Percentiles rank a stretch among this genome's conserved stretches.
Evolutionary conservation across 2,329 filamentous ascomycete genomes (phyloP).

Genomic region (Fusarium sp.): DNA sequence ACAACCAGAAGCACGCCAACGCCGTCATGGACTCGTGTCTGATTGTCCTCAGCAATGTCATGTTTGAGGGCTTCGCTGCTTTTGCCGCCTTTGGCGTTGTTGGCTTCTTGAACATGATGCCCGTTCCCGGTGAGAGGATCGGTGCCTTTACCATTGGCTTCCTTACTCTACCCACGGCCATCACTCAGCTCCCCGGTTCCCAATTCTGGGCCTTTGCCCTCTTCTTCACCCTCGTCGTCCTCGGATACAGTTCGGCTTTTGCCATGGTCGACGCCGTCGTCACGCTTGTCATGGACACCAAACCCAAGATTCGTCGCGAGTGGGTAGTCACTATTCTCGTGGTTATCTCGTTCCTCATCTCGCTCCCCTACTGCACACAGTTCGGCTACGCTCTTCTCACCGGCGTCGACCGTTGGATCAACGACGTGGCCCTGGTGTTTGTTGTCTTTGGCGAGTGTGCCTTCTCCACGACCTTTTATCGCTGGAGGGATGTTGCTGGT

Average conservation of each 20-base stretch:
- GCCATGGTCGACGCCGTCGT: conserved; percentile 67
- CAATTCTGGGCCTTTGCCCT: conserved; percentile 67
- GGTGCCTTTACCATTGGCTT: conserved; percentile 67
- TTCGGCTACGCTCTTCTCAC: conserved; percentile 65
- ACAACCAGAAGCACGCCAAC: conserved; percentile 66
- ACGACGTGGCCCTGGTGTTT: conserved; percentile 63
- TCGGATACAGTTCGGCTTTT: conserved; percentile 67
- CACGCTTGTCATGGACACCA: conserved; percentile 62
- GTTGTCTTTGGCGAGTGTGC: conserved; percentile 63
- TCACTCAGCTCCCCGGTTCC: conserved; percentile 64
- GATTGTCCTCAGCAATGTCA: conserved; percentile 63
- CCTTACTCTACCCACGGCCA: conserved; percentile 64
- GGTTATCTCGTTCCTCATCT: conserved; percentile 61
- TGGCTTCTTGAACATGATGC: conserved; percentile 54
- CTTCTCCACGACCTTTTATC: conserved; percentile 62
- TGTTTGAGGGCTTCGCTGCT: conserved; percentile 64
- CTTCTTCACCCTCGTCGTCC: conserved; percentile 66
- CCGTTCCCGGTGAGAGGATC: conserved; percentile 52
- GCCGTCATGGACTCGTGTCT: conserved; percentile 67
- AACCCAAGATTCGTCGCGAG: conserved; percentile 49
- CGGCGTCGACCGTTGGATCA: conserved; percentile 65
- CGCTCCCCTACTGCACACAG: conserved; percentile 64
- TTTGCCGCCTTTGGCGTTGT: conserved; percentile 64
- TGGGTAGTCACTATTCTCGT: conserved; percentile 60
- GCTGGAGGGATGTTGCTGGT: conserved; percentile 58